A percentile compares a stretch with the other conserved stretches of the same genome.
These are phyloP conservation scores for Schizonepeta tenuifolia DNA, from an alignment of 257 asterid species.

Conservation along the genomic window DNA sequence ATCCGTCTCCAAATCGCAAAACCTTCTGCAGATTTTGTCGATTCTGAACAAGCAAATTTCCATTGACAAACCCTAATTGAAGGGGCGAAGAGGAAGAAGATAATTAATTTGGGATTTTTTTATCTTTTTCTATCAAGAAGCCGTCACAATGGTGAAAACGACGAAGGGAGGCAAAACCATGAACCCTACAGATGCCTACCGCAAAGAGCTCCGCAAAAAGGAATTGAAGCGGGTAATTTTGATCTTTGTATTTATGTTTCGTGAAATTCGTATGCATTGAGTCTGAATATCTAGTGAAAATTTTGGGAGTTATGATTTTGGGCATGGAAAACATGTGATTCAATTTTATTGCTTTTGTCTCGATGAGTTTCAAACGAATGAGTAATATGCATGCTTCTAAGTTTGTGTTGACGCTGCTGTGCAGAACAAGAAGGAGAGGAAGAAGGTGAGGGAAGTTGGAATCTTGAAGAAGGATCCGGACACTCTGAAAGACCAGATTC, in stretches of 20 bases:
- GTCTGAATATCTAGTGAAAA: neutral
- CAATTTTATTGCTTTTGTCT: neutral
- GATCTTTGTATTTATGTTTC: neutral
- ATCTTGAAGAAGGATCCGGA: constrained; percentile 95
- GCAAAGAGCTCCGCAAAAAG: constrained; percentile 89
- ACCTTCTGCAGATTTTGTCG: constrained; percentile 24
- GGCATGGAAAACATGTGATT: neutral
- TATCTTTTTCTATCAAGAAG: neutral
- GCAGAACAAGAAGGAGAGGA: constrained; percentile 93
- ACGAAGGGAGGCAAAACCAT: constrained; percentile 98
- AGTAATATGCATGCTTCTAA: constrained; percentile 16
- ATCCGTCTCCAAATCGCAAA: constrained; percentile 24
- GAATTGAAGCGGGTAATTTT: constrained; percentile 83
- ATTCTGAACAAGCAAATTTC: constrained; percentile 17
- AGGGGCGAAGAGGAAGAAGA: constrained; percentile 3
- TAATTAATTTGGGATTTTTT: constrained; percentile 9
- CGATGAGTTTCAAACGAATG: neutral
- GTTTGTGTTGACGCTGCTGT: constrained; percentile 20
- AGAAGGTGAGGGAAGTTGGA: constrained; percentile 96
- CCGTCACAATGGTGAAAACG: constrained; percentile 76
- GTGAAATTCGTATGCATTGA: neutral
- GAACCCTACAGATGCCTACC: constrained; percentile 99
- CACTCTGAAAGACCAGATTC: constrained; percentile 72
- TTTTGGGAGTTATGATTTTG: neutral
- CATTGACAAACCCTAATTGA: constrained; percentile 17